Conservation (phyloP, 1,139 yeast species). For the Zygosaccharomyces pseudobailii region DNA sequence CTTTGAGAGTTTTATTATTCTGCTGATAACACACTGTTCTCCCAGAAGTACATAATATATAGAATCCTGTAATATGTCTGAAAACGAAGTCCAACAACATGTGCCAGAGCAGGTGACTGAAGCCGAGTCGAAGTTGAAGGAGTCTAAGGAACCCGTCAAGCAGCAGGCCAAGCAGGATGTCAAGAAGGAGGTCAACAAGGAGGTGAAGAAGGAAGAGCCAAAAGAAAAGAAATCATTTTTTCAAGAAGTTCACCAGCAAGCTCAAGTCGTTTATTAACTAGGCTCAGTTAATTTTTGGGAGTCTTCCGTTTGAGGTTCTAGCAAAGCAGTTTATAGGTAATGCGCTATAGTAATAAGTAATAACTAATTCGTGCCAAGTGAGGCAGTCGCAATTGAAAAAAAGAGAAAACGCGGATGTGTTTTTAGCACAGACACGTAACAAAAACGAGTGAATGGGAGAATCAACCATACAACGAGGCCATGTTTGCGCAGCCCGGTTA, state of each 20-base stretch:
- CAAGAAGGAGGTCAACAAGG: slow-evolving; percentile 15
- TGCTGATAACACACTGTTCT: no score
- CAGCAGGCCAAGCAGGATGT: slow-evolving; percentile 6
- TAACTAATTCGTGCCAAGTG: background rate
- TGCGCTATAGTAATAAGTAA: background rate
- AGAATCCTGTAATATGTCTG: background rate
- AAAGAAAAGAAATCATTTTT: slow-evolving; percentile 11
- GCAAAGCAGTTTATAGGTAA: background rate
- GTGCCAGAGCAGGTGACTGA: slow-evolving; percentile 10
- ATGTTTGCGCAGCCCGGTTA: slow-evolving; percentile 5
- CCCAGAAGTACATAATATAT: slow-evolving; percentile 5
- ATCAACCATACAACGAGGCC: background rate
- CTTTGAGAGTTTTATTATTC: background rate
- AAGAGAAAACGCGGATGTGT: background rate
- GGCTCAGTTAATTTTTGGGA: background rate
- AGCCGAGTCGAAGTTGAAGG: slow-evolving; percentile 5
- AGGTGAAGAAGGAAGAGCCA: slow-evolving; percentile 20
- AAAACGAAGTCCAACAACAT: background rate
- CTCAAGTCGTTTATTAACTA: slow-evolving; percentile 19
- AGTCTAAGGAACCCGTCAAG: slow-evolving; percentile 3
- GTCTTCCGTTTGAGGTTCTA: slow-evolving; percentile 1
- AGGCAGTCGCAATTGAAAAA: background rate
- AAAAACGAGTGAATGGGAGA: background rate
- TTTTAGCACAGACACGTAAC: background rate
- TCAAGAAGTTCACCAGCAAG: slow-evolving; percentile 19